These are phyloP conservation scores for Linderina pennispora DNA, from an alignment of 192 early-diverging fungal genomes.

Conservation along the genomic window DNA sequence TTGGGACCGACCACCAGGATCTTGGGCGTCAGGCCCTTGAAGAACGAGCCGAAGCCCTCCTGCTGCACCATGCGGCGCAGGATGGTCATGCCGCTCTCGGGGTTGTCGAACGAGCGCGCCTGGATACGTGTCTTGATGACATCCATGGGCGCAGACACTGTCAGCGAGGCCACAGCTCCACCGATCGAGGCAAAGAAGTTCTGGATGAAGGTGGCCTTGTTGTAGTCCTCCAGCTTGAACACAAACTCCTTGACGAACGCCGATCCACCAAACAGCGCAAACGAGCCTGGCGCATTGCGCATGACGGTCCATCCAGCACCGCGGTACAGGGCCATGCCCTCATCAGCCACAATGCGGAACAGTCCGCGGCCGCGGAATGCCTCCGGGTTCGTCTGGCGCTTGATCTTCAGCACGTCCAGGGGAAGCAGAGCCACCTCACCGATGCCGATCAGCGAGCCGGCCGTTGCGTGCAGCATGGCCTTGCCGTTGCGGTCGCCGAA, in stretches of 20 bases:
- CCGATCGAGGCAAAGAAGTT: conserved; percentile 96
- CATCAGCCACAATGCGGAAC: conserved; percentile 73
- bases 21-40: conserved; percentile 92
- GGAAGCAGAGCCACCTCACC: conserved; percentile 96
- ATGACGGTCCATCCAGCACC: conserved; percentile 96
- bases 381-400: conserved; percentile 91
- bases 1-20: conserved; percentile 91
- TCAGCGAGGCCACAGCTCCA: conserved; percentile 90
- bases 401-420: conserved; percentile 97
- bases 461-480: conserved; percentile 97
- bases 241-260: conserved; percentile 92
- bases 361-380: conserved; percentile 77
- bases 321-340: conserved; percentile 90
- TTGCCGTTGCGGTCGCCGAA: conserved; percentile 95
- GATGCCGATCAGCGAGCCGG: conserved; percentile 93
- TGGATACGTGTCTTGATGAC: conserved; percentile 99
- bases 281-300: conserved; percentile 97
- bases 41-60: conserved; percentile 90
- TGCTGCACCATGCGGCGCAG: conserved; percentile 83
- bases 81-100: conserved; percentile 83
- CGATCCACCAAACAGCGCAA: conserved; percentile 92
- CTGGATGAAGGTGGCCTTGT: conserved; percentile 96
- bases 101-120: conserved; percentile 79
- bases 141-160: conserved; percentile 93
- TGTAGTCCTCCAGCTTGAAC: conserved; percentile 86